A percentile compares a stretch with the other conserved stretches of the same genome.
Conservation (phyloP, 129 eudicot genomes). For the Tagetes patula region DNA sequence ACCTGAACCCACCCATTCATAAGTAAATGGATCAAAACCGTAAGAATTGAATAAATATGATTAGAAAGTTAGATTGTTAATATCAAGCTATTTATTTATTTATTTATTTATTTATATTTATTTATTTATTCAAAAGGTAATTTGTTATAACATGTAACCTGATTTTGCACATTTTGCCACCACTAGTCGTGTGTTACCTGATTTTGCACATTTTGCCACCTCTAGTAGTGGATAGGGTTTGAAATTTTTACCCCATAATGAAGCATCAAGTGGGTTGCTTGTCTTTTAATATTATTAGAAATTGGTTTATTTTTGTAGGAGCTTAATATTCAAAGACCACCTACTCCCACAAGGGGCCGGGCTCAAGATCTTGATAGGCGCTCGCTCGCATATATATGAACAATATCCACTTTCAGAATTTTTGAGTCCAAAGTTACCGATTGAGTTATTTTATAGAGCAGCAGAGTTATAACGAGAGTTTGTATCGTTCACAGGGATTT, state of each 20-base stretch:
- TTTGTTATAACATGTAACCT: no score
- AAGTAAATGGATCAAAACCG: neutral
- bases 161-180: neutral
- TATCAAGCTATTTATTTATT: no score
- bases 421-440: constrained; percentile 17
- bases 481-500: constrained; percentile 8
- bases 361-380: constrained; percentile 85
- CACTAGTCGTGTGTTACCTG: neutral
- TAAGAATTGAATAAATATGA: neutral
- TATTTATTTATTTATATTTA: no score
- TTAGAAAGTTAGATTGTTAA: neutral
- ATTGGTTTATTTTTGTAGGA: constrained; percentile 44
- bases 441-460: constrained; percentile 18
- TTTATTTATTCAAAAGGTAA: no score
- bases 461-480: constrained; percentile 20
- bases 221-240: neutral
- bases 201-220: neutral
- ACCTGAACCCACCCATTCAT: neutral
- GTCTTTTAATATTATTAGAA: neutral
- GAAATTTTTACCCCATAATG: neutral
- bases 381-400: constrained; percentile 87
- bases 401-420: neutral
- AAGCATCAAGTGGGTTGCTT: neutral
- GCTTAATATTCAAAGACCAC: constrained; percentile 94
- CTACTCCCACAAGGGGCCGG: constrained; percentile 95